A percentile compares a stretch with the other conserved stretches of the same genome.
Evolutionary conservation across 2,329 filamentous ascomycete genomes (phyloP).

Genomic region (Phialemoniopsis sp.): DNA sequence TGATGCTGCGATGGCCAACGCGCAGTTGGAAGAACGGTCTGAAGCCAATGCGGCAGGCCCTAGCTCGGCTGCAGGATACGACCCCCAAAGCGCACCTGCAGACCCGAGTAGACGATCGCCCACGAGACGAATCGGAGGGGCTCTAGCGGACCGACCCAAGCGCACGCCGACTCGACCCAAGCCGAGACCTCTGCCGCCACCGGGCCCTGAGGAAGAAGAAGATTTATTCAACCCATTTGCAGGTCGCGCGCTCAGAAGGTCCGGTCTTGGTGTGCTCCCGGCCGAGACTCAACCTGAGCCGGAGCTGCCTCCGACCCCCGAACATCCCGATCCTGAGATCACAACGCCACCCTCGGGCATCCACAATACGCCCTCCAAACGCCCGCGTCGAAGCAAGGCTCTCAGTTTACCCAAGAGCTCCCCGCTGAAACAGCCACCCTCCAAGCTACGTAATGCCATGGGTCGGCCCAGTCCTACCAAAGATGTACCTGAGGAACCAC

Average conservation of each 20-base stretch:
- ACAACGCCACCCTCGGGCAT: conserved; percentile 55
- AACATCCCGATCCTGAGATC: conserved; percentile 46
- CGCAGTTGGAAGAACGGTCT: conserved; percentile 22
- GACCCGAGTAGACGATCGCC: conserved; percentile 15
- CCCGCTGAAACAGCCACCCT: conserved; percentile 40
- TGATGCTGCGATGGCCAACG: conserved; percentile 10
- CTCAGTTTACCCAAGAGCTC: conserved; percentile 39
- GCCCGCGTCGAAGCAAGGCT: conserved; percentile 35
- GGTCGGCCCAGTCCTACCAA: background rate
- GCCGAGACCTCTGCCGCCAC: conserved; percentile 42
- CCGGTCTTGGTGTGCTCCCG: conserved; percentile 25
- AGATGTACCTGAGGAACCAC: conserved; percentile 2
- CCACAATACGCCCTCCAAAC: conserved; percentile 53
- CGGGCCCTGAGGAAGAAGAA: conserved; percentile 33
- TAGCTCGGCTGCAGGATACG: conserved; percentile 2
- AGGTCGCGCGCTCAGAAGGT: conserved; percentile 28
- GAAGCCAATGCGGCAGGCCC: conserved; percentile 8
- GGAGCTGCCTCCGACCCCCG: conserved; percentile 57
- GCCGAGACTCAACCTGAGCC: conserved; percentile 46
- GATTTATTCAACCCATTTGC: conserved; percentile 37
- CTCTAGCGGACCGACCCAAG: conserved; percentile 27
- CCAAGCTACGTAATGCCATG: conserved; percentile 7
- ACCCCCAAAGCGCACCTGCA: conserved; percentile 1
- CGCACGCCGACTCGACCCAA: conserved; percentile 36
- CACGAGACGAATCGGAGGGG: conserved; percentile 19